Evolutionary conservation across 2,329 filamentous ascomycete genomes (phyloP), one percentile per base, ranked within the genome.

Genomic region (Xylaria sp.): DNA sequence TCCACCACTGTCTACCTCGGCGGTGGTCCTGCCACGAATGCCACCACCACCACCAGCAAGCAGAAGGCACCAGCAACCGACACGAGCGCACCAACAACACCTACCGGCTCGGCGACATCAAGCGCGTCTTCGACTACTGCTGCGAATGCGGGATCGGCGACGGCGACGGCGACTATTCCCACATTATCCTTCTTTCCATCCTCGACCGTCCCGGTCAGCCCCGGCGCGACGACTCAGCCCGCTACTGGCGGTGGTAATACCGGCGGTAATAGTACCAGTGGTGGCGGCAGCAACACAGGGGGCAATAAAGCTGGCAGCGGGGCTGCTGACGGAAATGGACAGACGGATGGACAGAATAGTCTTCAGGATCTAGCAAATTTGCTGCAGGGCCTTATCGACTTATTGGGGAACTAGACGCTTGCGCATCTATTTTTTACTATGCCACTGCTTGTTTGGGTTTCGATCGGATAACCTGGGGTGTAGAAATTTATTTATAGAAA

Each of bases 151-250:
- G 48, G 32, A 2, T 56, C 63, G 10, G 67, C 28, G 12, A 63
- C 67, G 10, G 67, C 28, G 12, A 63, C 67, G 12, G 67, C 23
- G 2, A 66, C 54, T 28, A 63, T 69, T 37, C 54, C 67, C 39
- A 66, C 59, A 0, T 69, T 41, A 32, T 63, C 37, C 50, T 69
- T 54, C 55, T 66, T 66, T 20, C 67, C 67, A 5, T 69, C 67
- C 7, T 66, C 67, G 20, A 69, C 67, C 8, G 39, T 69, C 1
- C 58, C 48, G 12, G 67, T 59, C 13, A 18, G 20, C 39, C 44
- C 28, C 2, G n/a, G 39, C 2, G 44, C 58, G 13, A 66, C 67
- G 15, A 56, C 28, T 46, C 28, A 41, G 10, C 67, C 67, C 3
- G 7, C 39, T 48, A 34, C 51, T 15, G 66, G 66, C 15, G 55